These are phyloP conservation scores for Cudoniella acicularis DNA, from an alignment of 495 filamentous ascomycete species.

Conservation along the genomic window DNA sequence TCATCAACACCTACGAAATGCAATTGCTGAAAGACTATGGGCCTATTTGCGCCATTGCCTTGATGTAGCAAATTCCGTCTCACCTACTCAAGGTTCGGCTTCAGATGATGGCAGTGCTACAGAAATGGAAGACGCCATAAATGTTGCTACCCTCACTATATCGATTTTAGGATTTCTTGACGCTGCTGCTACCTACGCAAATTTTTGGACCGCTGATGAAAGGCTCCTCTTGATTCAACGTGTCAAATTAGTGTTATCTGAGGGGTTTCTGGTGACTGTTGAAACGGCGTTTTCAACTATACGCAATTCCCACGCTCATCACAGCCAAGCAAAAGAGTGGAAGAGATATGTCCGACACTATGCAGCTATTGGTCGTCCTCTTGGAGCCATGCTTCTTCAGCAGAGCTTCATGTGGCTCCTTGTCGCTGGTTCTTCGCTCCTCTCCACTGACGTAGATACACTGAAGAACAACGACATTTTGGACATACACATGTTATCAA, in stretches of 20 bases:
- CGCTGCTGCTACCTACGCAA: slow-evolving; percentile 67
- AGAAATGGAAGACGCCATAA: slow-evolving; percentile 58
- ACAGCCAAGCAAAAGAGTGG: slow-evolving; percentile 65
- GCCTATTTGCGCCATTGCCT: slow-evolving; percentile 66
- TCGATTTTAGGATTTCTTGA: slow-evolving; percentile 86
- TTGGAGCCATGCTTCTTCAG: slow-evolving; percentile 90
- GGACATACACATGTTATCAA: slow-evolving; percentile 69
- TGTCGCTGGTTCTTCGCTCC: slow-evolving; percentile 68
- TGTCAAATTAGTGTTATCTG: slow-evolving; percentile 69
- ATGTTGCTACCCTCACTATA: slow-evolving; percentile 67
- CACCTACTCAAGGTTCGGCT: slow-evolving; percentile 18
- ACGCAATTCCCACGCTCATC: slow-evolving; percentile 53
- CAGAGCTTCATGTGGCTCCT: slow-evolving; percentile 81
- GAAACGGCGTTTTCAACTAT: slow-evolving; percentile 87
- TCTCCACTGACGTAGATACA: slow-evolving; percentile 57
- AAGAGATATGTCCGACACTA: slow-evolving; percentile 80
- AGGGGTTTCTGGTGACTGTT: slow-evolving; percentile 74
- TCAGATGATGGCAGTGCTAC: slow-evolving; percentile 37
- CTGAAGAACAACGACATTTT: slow-evolving; percentile 64
- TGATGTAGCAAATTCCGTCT: slow-evolving; percentile 39
- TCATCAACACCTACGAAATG: slow-evolving; percentile 60
- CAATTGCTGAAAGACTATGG: slow-evolving; percentile 56
- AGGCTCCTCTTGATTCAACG: slow-evolving; percentile 65
- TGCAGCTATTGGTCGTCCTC: slow-evolving; percentile 67
- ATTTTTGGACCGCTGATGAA: slow-evolving; percentile 73